These are phyloP conservation scores for Mercurialis annua DNA, from an alignment of 345 rosid genomes.

Conservation along the genomic window DNA sequence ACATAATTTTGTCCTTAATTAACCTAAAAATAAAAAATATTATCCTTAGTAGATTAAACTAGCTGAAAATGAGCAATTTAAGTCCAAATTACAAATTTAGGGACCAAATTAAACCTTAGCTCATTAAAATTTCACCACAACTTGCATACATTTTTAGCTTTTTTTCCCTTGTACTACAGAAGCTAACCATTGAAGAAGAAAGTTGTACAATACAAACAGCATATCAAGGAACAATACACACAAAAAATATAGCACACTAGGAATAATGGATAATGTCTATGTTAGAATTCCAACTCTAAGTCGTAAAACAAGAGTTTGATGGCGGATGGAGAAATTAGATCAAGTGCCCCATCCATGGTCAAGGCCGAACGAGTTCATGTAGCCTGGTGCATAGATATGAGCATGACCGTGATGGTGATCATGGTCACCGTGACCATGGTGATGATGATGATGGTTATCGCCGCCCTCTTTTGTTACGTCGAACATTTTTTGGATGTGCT, in stretches of 20 bases:
- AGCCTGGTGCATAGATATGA: slow-evolving; percentile 37
- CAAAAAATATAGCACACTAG: background rate
- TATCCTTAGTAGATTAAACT: too few species aligned
- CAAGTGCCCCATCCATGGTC: slow-evolving; percentile 52
- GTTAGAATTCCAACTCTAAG: background rate
- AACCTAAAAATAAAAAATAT: too few species aligned
- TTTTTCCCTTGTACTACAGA: background rate
- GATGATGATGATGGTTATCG: slow-evolving; percentile 25
- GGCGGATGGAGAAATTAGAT: slow-evolving; percentile 9
- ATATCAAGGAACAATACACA: background rate
- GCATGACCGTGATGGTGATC: slow-evolving; percentile 33
- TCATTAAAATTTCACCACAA: too few species aligned
- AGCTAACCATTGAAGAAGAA: background rate
- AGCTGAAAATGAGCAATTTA: background rate
- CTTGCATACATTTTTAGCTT: background rate
- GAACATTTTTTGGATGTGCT: slow-evolving; percentile 45
- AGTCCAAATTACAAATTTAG: background rate
- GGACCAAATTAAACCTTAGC: too few species aligned
- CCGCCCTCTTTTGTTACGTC: slow-evolving; percentile 49
- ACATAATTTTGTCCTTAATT: too few species aligned
- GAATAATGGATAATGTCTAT: background rate
- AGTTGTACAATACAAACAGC: too few species aligned
- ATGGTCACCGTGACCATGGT: slow-evolving; percentile 34
- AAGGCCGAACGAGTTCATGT: slow-evolving; percentile 44
- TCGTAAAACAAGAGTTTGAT: background rate